Conservation (phyloP, 768 basidiomycete genomes). For the Coprinopsis strossmayeri region DNA sequence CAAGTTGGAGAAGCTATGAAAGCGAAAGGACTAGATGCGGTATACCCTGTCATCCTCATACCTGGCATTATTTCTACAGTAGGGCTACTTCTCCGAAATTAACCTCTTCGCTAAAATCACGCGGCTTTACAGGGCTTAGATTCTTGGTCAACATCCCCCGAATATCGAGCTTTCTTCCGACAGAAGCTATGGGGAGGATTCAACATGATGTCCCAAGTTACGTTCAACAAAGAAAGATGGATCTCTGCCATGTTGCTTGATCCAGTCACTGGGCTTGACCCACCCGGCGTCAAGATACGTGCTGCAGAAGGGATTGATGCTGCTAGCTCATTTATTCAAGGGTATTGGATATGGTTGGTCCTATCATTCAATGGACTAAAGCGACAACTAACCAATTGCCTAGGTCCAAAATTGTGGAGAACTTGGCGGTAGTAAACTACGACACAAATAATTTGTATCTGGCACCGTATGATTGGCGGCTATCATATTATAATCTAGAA, state of each 20-base stretch:
- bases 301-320: conserved; percentile 92
- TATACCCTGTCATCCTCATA: conserved; percentile 78
- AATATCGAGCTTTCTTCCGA: conserved; percentile 87
- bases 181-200: conserved; percentile 79
- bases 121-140: conserved; percentile 57
- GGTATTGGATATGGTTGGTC: conserved; percentile 90
- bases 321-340: conserved; percentile 78
- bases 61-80: conserved; percentile 90
- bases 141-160: conserved; percentile 87
- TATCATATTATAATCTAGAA: conserved; percentile 87
- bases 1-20: conserved; percentile 66
- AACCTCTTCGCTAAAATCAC: not conserved
- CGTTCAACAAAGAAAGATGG: conserved; percentile 86
- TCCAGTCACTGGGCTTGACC: conserved; percentile 86
- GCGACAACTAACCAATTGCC: not conserved
- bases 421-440: conserved; percentile 88
- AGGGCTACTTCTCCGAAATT: conserved; percentile 16
- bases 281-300: conserved; percentile 76
- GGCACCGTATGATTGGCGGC: conserved; percentile 87
- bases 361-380: not conserved
- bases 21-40: conserved; percentile 55
- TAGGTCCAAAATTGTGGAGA: conserved; percentile 88
- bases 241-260: conserved; percentile 88
- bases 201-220: conserved; percentile 76
- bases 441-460: conserved; percentile 85